phyloP scores from a whole-genome alignment of 225 moss, liverwort and hornwort species.

The Marchantia paleacea region DNA sequence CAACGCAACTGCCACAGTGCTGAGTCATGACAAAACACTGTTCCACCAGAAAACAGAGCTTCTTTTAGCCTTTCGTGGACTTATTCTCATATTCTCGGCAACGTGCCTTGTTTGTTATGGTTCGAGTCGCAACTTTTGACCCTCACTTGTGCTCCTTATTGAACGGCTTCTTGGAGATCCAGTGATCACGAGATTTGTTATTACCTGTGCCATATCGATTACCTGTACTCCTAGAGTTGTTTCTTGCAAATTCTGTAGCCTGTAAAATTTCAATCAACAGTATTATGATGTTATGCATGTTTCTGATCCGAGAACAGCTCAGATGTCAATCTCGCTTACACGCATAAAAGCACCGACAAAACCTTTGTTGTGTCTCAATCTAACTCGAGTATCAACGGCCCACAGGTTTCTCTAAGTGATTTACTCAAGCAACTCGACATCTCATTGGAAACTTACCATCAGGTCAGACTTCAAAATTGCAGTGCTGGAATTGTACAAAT shows the following conservation, averaged over 20 bases:
- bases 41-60: not conserved
- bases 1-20: not conserved
- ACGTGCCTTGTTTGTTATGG: not conserved
- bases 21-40: not conserved
- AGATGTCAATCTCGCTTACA: not conserved
- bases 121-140: not conserved
- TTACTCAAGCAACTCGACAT: constrained; percentile 27
- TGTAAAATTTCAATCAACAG: not conserved
- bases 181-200: too few relatives aligned
- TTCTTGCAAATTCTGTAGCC: not conserved
- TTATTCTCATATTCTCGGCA: not conserved
- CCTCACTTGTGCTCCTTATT: not conserved
- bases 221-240: not conserved
- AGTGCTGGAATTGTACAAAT: too few relatives aligned
- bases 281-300: not conserved
- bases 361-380: not conserved
- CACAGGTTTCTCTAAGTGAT: constrained; percentile 27
- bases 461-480: constrained; percentile 2
- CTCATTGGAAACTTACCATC: constrained; percentile 9
- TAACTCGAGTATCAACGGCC: not conserved
- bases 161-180: not conserved
- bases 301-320: not conserved
- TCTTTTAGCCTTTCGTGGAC: not conserved
- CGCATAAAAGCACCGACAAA: not conserved
- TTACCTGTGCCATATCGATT: not conserved